Evolutionary conservation across 176 grass and related monocot species (phyloP), one percentile per base, ranked within the genome.

Genomic region (Oryza nivara): DNA sequence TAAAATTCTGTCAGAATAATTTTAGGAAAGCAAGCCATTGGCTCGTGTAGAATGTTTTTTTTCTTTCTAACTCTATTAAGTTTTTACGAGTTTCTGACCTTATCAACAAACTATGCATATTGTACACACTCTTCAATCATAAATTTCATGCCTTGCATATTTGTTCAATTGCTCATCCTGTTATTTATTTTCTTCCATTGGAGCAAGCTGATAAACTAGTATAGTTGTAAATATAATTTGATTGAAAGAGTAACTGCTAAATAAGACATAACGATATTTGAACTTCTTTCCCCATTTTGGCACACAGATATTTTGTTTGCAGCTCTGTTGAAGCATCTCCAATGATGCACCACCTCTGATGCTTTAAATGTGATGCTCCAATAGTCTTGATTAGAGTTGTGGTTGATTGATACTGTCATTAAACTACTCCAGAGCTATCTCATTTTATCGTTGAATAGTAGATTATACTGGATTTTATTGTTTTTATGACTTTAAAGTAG

Each of bases 191-290:
- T 38, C 69, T 79, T 79, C 68, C 9, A 44, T 35, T 6, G 22
- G 66, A 67, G 72, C 14, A 78, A 35, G 44, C 35, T 82, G 40
- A 74, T 65, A 34, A 74, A 43, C 26, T 75, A 83, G 71, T 48
- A 16, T 41, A 72, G 11, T 34, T 54, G 44, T 15, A 54, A 83
- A 34, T 44, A 65, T 17, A 88, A 77, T 83, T 76, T 16, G 54
- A 78, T 52, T 73, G 30, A 17, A 17, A 70, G n/a, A 82, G 6
- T 58, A 66, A 78, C 35, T 72, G 56, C 67, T 88, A 16, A 73
- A 73, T 73, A 56, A 14, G 47, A 20, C 9, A 23, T 63, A 63
- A 9, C 17, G 16, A 58, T 58, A 20, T 20, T n/a, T 58, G 54
- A 58, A 58, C 17, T 20, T 58, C 54, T n/a, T 47, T 70, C 11